Percentiles rank a stretch among this genome's conserved stretches.
Evolutionary conservation across 768 basidiomycete genomes (phyloP).

Genomic region (Amanita rubescens): DNA sequence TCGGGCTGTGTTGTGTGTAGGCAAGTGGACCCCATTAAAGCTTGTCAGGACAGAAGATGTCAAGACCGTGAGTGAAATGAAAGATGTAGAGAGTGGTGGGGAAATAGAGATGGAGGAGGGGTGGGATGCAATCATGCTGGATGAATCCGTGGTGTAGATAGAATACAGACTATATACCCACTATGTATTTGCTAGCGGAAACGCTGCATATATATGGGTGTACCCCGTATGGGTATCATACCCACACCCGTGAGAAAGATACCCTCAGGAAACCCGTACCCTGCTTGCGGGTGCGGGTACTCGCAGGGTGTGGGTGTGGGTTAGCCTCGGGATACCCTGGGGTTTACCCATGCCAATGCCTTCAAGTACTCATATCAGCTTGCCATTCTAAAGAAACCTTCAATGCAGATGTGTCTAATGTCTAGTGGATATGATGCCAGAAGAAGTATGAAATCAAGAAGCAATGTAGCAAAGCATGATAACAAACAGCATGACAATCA

Average conservation of each 20-base stretch:
- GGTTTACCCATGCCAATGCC: neutral
- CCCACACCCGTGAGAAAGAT: neutral
- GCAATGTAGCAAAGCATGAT: too few relatives aligned
- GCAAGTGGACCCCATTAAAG: constrained; percentile 21
- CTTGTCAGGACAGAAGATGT: neutral
- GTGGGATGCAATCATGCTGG: neutral
- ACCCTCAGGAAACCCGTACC: neutral
- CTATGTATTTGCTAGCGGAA: neutral
- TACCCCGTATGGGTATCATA: neutral
- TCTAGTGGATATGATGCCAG: too few relatives aligned
- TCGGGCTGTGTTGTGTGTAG: constrained; percentile 23
- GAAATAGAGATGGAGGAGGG: neutral
- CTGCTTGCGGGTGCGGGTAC: neutral
- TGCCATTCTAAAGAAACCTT: too few relatives aligned
- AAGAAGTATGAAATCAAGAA: too few relatives aligned
- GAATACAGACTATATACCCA: neutral
- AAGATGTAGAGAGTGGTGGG: neutral
- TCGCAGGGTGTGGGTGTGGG: neutral
- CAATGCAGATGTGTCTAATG: too few relatives aligned
- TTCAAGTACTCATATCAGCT: neutral
- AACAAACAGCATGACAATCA: too few relatives aligned
- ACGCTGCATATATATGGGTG: neutral
- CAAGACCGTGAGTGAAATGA: too few relatives aligned
- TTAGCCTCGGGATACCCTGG: neutral
- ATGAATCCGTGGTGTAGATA: neutral